phyloP scores from a whole-genome alignment of 352 stramenopile genomes.

The Phytophthora cactorum region DNA sequence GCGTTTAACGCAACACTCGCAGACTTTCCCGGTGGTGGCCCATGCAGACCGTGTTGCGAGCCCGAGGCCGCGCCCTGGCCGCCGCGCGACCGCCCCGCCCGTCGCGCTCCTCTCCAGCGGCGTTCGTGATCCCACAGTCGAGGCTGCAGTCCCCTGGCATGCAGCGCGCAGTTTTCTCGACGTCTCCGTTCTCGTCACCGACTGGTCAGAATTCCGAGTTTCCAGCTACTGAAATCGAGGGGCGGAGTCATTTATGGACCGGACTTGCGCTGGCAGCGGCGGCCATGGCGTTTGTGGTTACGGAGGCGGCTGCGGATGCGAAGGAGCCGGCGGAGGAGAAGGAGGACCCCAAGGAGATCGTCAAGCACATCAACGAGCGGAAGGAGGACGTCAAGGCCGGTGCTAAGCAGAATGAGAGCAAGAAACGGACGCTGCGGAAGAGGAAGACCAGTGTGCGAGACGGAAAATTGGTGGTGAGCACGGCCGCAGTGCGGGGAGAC shows the following conservation, averaged over 20 bases:
- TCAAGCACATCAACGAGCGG: slow-evolving; percentile 27
- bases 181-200: slow-evolving; percentile 11
- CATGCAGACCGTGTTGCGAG: slow-evolving; percentile 40
- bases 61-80: slow-evolving; percentile 35
- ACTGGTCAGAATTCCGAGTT: slow-evolving; percentile 17
- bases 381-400: slow-evolving; percentile 34
- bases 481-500: slow-evolving; percentile 74
- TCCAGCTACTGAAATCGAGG: slow-evolving; percentile 19
- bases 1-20: slow-evolving; percentile 20
- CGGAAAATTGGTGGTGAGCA: slow-evolving; percentile 61
- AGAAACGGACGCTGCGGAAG: slow-evolving; percentile 43
- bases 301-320: slow-evolving; percentile 21
- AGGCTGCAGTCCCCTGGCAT: slow-evolving; percentile 8
- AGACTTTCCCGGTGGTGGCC: slow-evolving; percentile 21
- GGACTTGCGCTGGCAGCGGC: slow-evolving; percentile 25
- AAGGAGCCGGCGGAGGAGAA: slow-evolving; percentile 15
- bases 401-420: slow-evolving; percentile 20
- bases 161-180: slow-evolving; percentile 16
- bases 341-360: slow-evolving; percentile 23
- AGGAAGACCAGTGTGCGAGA: slow-evolving; percentile 56
- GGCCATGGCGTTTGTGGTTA: slow-evolving; percentile 19
- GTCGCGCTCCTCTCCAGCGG: slow-evolving; percentile 16
- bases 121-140: slow-evolving; percentile 16
- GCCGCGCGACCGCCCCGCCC: slow-evolving; percentile 16
- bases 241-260: slow-evolving; percentile 17